These are phyloP conservation scores for Naematelia encephala DNA, from an alignment of 768 basidiomycete species.

Conservation along the genomic window DNA sequence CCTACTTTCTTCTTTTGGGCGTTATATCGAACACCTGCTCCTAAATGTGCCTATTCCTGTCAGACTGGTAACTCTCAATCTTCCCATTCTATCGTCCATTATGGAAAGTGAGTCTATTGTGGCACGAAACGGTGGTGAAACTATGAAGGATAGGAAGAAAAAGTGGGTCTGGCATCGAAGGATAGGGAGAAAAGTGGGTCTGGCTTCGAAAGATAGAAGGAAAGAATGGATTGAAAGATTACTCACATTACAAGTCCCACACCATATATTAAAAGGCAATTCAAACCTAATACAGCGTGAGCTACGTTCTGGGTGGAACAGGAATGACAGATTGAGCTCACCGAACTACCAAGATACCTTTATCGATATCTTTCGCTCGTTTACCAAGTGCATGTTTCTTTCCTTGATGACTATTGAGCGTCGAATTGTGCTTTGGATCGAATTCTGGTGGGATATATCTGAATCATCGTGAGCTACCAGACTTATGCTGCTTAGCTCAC, in stretches of 20 bases:
- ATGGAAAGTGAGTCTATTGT: not conserved
- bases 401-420: conserved; percentile 55
- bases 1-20: conserved; percentile 98
- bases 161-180: not conserved
- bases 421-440: conserved; percentile 59
- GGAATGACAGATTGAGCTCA: conserved; percentile 6
- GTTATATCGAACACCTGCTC: conserved; percentile 99
- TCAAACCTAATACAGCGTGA: conserved; percentile 60
- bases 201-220: not conserved
- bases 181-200: not conserved
- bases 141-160: not conserved
- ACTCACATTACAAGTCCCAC: conserved; percentile 74
- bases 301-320: not conserved
- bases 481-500: conserved; percentile 8
- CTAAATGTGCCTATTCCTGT: conserved; percentile 62
- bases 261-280: conserved; percentile 72
- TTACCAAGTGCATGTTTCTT: conserved; percentile 86
- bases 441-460: conserved; percentile 75
- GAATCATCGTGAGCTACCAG: not conserved
- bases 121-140: not conserved
- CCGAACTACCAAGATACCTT: conserved; percentile 91
- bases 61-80: not conserved
- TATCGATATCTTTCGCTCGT: conserved; percentile 89
- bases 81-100: not conserved
- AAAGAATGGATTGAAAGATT: not conserved